Base-by-base conservation (phyloP, 768 basidiomycete genomes). In the Amanita rimosa region DNA sequence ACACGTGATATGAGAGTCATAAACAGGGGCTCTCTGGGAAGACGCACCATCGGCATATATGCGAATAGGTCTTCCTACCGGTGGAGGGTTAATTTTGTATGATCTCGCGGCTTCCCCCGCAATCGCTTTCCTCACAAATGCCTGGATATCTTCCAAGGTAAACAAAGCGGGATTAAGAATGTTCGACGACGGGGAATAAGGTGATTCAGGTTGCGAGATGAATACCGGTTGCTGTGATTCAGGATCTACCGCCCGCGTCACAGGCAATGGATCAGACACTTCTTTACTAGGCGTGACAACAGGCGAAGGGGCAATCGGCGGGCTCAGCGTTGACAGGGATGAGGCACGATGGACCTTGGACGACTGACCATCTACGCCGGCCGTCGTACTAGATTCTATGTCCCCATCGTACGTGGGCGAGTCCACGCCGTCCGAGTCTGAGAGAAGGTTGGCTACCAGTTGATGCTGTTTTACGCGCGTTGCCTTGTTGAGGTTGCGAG, bases 401-500 rank as follows among this genome's bases (percentile, higher is more conserved):
- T 93, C 90, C 49, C 90, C 90, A 58, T 93, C 90, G 63, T 93
- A 91, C 0, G 88, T 91, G 6, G 88, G 89, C 0, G 85, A 88
- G 60, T 91, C 89, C 7, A 84, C 74, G 47, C 86, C 79, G 60
- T 79, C 82, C 36, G 80, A 82, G 55, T 86, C 84, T 16, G 78
- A 81, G 50, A 83, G 62, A 52, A 80, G 52, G 58, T 69, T 69
- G 44, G 70, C 65, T 3, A 76, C 76, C 10, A 81, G 70, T 44
- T 80, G 80, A 58, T 78, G 78, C 53, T 57, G 60, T 22, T 57
- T 16, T 46, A 44, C 54, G 59, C 67, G 66, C 1, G 59, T 52
- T 53, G 67, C 62, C n/a, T 62, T 58, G 17, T 57, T 53, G 51
- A 62, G 64, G 43, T 55, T 58, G 49, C 55, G 43, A 52, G 45